Evolutionary conservation across 2,329 filamentous ascomycete species (phyloP).

Genomic region (Fusarium praegraminearum): DNA sequence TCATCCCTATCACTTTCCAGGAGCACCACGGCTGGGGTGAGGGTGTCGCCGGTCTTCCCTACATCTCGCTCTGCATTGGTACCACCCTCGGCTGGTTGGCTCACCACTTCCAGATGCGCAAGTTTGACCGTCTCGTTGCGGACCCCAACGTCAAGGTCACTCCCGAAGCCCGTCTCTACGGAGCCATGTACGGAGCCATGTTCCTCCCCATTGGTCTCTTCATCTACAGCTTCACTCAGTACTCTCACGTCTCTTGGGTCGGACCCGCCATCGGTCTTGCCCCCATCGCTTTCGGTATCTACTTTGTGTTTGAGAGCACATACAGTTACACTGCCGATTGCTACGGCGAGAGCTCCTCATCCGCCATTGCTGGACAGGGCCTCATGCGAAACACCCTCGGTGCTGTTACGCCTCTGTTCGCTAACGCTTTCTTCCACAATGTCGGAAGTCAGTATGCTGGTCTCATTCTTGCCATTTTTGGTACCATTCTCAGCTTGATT

Average conservation of each 20-base stretch:
- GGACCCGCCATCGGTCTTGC: constrained; percentile 36
- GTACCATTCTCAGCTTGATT: constrained; percentile 36
- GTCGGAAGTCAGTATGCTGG: constrained; percentile 41
- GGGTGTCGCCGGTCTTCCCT: constrained; percentile 37
- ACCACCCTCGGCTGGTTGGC: constrained; percentile 40
- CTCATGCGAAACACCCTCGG: constrained; percentile 41
- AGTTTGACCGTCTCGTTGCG: constrained; percentile 37
- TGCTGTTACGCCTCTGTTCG: constrained; percentile 39
- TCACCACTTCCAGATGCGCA: constrained; percentile 40
- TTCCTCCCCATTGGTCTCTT: constrained; percentile 40
- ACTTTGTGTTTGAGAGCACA: constrained; percentile 41
- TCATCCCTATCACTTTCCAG: constrained; percentile 40
- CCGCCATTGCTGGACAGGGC: constrained; percentile 39
- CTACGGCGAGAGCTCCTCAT: constrained; percentile 40
- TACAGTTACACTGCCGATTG: constrained; percentile 43
- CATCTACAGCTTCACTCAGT: constrained; percentile 43
- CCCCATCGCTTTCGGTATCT: constrained; percentile 41
- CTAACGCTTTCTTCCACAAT: constrained; percentile 41
- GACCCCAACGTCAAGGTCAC: constrained; percentile 40
- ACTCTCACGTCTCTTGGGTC: constrained; percentile 36
- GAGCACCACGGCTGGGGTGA: constrained; percentile 39
- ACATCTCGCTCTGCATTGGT: constrained; percentile 38
- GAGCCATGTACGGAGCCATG: constrained; percentile 41
- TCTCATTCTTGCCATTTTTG: constrained; percentile 37
- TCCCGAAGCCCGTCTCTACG: constrained; percentile 39